Evolutionary conservation across 768 basidiomycete species (phyloP).

Genomic region (Mycena crocata): DNA sequence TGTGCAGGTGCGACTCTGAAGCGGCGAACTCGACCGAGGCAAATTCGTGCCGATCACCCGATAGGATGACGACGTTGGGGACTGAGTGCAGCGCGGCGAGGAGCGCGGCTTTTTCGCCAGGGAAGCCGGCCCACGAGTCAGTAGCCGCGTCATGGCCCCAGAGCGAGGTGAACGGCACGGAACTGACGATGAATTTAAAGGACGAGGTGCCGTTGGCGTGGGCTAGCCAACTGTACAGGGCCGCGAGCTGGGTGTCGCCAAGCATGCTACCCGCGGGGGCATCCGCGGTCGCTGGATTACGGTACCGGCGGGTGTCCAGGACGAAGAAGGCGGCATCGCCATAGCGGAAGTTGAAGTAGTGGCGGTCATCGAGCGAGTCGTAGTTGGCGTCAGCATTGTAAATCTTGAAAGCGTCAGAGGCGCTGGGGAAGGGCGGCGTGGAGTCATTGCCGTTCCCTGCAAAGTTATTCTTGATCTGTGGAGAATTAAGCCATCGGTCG

Average conservation of each 20-base stretch:
- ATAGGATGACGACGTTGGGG: conserved; percentile 76
- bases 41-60: conserved; percentile 85
- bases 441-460: conserved; percentile 66
- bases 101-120: conserved; percentile 67
- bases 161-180: conserved; percentile 80
- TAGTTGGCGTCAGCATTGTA: conserved; percentile 77
- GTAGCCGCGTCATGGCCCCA: conserved; percentile 71
- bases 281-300: conserved; percentile 53
- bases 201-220: conserved; percentile 75
- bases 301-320: conserved; percentile 76
- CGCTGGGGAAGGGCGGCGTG: conserved; percentile 67
- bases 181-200: conserved; percentile 83
- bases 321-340: conserved; percentile 83
- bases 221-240: conserved; percentile 72
- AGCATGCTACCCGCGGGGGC: conserved; percentile 71
- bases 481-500: not conserved
- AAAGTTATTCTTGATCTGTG: conserved; percentile 74
- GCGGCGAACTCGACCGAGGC: conserved; percentile 72
- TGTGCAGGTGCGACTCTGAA: conserved; percentile 49
- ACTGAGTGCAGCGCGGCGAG: conserved; percentile 70
- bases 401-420: conserved; percentile 65
- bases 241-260: conserved; percentile 71
- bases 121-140: conserved; percentile 81
- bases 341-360: conserved; percentile 72
- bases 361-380: conserved; percentile 58